Evolutionary conservation across 179 eudicot species (phyloP).

Genomic region (Beta corolliflora): DNA sequence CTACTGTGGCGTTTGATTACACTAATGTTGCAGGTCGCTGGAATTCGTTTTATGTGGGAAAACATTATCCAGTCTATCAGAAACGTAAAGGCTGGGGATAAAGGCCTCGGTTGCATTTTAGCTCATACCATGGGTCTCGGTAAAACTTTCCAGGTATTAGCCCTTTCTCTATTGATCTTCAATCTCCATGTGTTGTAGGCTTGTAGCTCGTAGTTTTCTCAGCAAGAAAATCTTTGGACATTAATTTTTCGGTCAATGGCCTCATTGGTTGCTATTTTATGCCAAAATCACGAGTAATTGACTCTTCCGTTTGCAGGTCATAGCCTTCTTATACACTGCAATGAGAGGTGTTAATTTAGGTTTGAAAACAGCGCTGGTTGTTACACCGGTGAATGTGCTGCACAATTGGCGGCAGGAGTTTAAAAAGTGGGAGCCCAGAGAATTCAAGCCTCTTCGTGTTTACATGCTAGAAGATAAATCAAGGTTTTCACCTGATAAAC

Average conservation of each 20-base stretch:
- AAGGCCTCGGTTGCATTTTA: slow-evolving; percentile 98
- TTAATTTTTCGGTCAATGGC: neutral
- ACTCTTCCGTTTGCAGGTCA: slow-evolving; percentile 62
- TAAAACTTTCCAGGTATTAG: slow-evolving; percentile 93
- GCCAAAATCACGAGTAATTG: neutral
- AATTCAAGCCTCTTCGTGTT: slow-evolving; percentile 81
- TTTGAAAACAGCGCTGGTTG: slow-evolving; percentile 79
- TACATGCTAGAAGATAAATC: slow-evolving; percentile 89
- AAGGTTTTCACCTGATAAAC: slow-evolving; percentile 48
- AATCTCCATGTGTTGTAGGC: neutral
- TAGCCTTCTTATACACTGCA: slow-evolving; percentile 90
- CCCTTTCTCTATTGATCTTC: slow-evolving; percentile 5
- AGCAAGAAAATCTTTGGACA: neutral
- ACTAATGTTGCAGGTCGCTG: slow-evolving; percentile 64
- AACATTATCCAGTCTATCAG: slow-evolving; percentile 82
- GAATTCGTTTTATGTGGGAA: slow-evolving; percentile 99
- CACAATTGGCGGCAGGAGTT: slow-evolving; percentile 99
- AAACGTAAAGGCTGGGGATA: slow-evolving; percentile 89
- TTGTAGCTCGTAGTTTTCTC: neutral
- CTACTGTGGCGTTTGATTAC: neutral
- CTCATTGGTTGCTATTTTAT: neutral
- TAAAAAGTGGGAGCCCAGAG: slow-evolving; percentile 81
- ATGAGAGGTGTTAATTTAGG: slow-evolving; percentile 95
- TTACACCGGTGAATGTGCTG: slow-evolving; percentile 91
- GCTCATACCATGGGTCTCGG: slow-evolving; percentile 99